These are phyloP conservation scores for Breviolum minutum DNA, from an alignment of 73 alveolate species.

Conservation along the genomic window DNA sequence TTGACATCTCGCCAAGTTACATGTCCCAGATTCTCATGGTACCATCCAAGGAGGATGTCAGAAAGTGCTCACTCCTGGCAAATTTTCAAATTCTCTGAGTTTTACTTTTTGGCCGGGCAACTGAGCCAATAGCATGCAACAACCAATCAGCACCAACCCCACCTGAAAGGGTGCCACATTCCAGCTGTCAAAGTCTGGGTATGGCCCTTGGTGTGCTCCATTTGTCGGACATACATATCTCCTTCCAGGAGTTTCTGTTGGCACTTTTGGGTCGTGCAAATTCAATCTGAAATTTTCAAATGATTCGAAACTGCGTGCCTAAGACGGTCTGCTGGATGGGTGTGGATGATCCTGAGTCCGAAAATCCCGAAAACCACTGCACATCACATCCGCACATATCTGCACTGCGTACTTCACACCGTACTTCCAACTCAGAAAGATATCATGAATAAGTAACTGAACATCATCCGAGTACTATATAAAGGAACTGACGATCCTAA, in stretches of 20 bases:
- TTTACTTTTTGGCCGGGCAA: neutral
- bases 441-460: no score
- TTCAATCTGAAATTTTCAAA: no score
- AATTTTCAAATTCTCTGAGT: neutral
- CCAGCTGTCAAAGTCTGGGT: constrained; percentile 83
- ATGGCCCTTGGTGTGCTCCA: constrained; percentile 95
- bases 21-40: constrained; percentile 93
- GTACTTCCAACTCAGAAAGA: no score
- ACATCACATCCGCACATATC: no score
- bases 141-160: neutral
- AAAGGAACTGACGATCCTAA: no score
- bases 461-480: no score
- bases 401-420: no score
- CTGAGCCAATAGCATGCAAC: neutral
- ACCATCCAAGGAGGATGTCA: constrained; percentile 84
- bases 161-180: constrained; percentile 91
- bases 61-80: constrained; percentile 62
- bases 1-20: constrained; percentile 6
- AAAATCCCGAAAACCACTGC: no score
- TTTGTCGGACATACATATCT: constrained; percentile 92
- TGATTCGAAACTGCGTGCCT: neutral
- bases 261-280: no score
- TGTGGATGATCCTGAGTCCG: constrained; percentile 47
- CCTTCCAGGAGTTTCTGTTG: neutral
- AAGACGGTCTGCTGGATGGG: constrained; percentile 92